A percentile compares a stretch with the other conserved stretches of the same genome.
Conservation (phyloP, 2,329 filamentous ascomycete species). For the Harringtonia lauricola region DNA sequence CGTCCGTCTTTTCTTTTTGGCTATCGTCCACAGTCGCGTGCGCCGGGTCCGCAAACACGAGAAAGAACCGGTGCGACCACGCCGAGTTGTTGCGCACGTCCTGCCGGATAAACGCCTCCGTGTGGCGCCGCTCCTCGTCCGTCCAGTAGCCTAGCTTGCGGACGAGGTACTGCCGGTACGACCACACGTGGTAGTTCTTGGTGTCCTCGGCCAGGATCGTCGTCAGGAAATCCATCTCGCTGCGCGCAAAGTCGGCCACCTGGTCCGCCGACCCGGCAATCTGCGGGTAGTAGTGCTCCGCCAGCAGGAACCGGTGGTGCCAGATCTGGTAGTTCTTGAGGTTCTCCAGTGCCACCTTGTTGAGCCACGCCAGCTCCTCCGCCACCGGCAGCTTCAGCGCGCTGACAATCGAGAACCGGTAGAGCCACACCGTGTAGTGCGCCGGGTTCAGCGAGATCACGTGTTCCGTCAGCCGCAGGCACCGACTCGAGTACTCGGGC, state of each 20-base stretch:
- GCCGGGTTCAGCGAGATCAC: slow-evolving; percentile 91
- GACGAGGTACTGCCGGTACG: slow-evolving; percentile 69
- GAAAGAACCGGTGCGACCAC: slow-evolving; percentile 93
- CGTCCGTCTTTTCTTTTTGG: background rate
- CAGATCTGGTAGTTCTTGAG: slow-evolving; percentile 99
- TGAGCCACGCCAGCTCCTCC: slow-evolving; percentile 77
- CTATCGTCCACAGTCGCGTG: background rate
- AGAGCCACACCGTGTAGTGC: slow-evolving; percentile 98
- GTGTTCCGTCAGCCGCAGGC: slow-evolving; percentile 72
- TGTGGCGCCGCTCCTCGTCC: slow-evolving; percentile 55
- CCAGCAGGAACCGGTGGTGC: slow-evolving; percentile 59
- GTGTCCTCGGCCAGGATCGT: slow-evolving; percentile 75
- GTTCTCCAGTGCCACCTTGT: slow-evolving; percentile 68
- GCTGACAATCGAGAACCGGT: slow-evolving; percentile 70
- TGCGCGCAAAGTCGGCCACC: slow-evolving; percentile 45
- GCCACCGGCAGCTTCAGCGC: slow-evolving; percentile 52
- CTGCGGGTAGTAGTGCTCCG: slow-evolving; percentile 45
- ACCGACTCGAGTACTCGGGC: slow-evolving; percentile 72
- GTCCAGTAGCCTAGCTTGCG: slow-evolving; percentile 55
- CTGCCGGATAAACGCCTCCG: slow-evolving; percentile 60
- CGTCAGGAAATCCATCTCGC: slow-evolving; percentile 66
- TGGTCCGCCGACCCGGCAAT: slow-evolving; percentile 48
- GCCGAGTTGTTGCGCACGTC: slow-evolving; percentile 95
- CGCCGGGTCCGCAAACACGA: slow-evolving; percentile 62
- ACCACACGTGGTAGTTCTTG: slow-evolving; percentile 99